phyloP scores from a whole-genome alignment of 768 basidiomycete genomes.

The Amylocystis lapponica region DNA sequence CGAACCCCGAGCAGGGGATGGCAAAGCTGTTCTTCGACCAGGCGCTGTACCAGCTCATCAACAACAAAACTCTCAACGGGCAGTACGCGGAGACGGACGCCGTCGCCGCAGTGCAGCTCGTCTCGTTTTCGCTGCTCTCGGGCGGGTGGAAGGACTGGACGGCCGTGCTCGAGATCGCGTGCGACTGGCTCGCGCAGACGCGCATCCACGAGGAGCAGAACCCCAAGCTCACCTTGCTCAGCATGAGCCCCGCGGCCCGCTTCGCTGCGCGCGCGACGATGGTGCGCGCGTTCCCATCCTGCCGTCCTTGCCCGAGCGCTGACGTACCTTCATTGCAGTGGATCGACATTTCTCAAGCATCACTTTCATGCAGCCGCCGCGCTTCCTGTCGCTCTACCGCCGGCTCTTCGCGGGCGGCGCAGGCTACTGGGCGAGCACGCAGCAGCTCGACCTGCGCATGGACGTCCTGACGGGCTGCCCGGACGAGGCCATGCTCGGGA shows the following conservation, averaged over 20 bases:
- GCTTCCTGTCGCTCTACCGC: slow-evolving; percentile 60
- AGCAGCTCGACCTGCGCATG: slow-evolving; percentile 49
- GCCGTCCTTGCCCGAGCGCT: neutral
- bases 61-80: slow-evolving; percentile 47
- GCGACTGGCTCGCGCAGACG: slow-evolving; percentile 70
- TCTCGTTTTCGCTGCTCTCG: slow-evolving; percentile 66
- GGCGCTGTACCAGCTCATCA: slow-evolving; percentile 56
- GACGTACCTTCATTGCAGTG: slow-evolving; percentile 41
- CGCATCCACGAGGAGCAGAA: slow-evolving; percentile 60
- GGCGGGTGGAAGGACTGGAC: slow-evolving; percentile 69
- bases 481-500: slow-evolving; percentile 69
- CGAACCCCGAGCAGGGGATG: slow-evolving; percentile 49
- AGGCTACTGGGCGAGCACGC: slow-evolving; percentile 38
- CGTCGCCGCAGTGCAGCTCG: slow-evolving; percentile 71
- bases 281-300: slow-evolving; percentile 32
- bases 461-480: slow-evolving; percentile 72
- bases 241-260: slow-evolving; percentile 47
- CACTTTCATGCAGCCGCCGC: slow-evolving; percentile 54
- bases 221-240: slow-evolving; percentile 51
- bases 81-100: slow-evolving; percentile 64
- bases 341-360: slow-evolving; percentile 73
- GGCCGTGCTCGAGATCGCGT: slow-evolving; percentile 59
- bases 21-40: slow-evolving; percentile 64
- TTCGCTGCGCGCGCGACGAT: slow-evolving; percentile 65
- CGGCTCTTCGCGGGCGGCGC: slow-evolving; percentile 48